Conservation (phyloP, 2,329 filamentous ascomycete species). For the Cercospora sesami region DNA sequence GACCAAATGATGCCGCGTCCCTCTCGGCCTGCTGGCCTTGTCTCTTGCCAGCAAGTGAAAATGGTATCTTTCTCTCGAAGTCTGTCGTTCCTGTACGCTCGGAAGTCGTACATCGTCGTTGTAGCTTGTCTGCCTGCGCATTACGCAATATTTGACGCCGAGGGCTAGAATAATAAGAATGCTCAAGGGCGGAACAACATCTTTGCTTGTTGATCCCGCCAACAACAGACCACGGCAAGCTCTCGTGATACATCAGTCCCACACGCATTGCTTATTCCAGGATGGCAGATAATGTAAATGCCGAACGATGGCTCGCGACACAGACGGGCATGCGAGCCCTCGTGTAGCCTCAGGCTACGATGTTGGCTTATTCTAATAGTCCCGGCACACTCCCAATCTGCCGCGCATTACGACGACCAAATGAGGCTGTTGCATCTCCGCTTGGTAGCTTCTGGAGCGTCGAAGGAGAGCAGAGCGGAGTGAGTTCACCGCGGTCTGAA, state of each 20-base stretch:
- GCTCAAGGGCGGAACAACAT: neutral
- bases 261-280: neutral
- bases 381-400: neutral
- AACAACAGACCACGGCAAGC: neutral
- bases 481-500: neutral
- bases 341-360: neutral
- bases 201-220: neutral
- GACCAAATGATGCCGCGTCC: neutral
- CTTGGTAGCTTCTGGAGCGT: neutral
- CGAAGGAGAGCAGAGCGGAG: neutral
- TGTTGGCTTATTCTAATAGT: neutral
- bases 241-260: neutral
- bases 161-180: too few species aligned
- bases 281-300: neutral
- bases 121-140: too few species aligned
- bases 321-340: neutral
- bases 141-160: too few species aligned
- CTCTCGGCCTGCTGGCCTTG: too few species aligned
- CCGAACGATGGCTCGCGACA: too few species aligned
- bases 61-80: too few species aligned
- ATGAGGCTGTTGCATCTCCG: neutral
- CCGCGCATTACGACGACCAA: neutral
- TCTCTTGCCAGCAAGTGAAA: too few species aligned
- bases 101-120: too few species aligned
- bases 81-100: too few species aligned